Evolutionary conservation across 2,329 filamentous ascomycete species (phyloP), one percentile per base, ranked within the genome.

Genomic region (Alternaria gansuensis): DNA sequence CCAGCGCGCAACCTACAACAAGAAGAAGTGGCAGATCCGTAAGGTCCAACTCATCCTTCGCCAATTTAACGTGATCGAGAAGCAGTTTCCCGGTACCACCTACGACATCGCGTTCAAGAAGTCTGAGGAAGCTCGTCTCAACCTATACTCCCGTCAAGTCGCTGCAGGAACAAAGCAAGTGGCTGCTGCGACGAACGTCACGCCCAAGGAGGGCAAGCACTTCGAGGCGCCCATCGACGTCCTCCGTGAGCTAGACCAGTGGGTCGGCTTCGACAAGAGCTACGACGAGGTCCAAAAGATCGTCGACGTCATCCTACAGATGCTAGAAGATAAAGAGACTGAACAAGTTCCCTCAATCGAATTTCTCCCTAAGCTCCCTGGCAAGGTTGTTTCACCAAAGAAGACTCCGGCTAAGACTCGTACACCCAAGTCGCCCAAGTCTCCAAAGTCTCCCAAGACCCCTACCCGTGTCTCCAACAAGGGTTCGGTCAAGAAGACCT

Each of bases 1-100:
- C 54, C 76, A 78, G 69, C 75, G 76, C n/a, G 71, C 73, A 2
- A 76, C 75, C 3, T 78, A 78, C 67, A 73, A 74, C 54, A 68
- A 71, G n/a, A 56, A 62, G 17, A 59, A 68, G 33, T 78, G 75
- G 75, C 73, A 77, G 57, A 41, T 60, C 4, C 70, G 71, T 56
- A 78, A 78, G 58, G 59, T 75, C 28, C 51, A 60, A 39, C 66
- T 78, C 7, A 76, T 78, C 52, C 28, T 67, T 7, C 68, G 70
- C 24, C 75, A 77, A 43, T 72, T 78, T 51, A 62, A 70, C 28
- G 46, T 64, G 10, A 77, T 78, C 52, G 70, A 76, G 44, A 29
- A 53, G 0, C 60, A 73, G 51, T 65, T 68, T 44, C 74, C 75
- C 0, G 72, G 73, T 23, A 73, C 71, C 0, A 70, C 60, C 0